Base-by-base conservation (phyloP, 768 basidiomycete species). In the Pulveroboletus frians region DNA sequence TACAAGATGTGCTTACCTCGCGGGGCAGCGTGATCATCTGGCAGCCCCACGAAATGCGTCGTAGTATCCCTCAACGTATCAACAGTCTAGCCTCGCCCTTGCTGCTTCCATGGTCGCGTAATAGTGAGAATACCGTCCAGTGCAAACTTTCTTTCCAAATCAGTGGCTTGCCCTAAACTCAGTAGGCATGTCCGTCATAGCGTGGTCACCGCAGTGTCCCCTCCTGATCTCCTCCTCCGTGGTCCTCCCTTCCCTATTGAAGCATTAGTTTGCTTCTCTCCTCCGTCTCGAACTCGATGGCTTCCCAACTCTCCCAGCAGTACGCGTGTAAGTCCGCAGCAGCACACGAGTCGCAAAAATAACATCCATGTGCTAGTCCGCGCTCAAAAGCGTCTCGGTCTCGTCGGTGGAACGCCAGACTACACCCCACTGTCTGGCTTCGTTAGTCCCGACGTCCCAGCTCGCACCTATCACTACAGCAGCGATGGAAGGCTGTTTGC, bases 371-470 rank as follows among this genome's bases (percentile, higher is more conserved):
- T 45, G 53, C 10, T 60, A 94, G 92, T 83, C 75, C 91, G 95
- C 68, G 90, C 94, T 38, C 94, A 96, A 80, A 98, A 96, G 81
- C 77, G 80, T 52, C 74, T 95, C 46, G 91, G 90, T 57, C 81
- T 97, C 60, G 81, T 93, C 63, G 78, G 83, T 53, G 91, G 88
- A 43, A 76, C 84, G 9, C 92, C 95, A 41, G 75, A 79, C 61
- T 97, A 92, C 66, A 61, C 71, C 18, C 69, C 81, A 15, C 69
- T 89, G 20, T 70, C 80, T 53, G 79, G 78, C 37, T 89, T 88
- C 58, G 68, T 69, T 50, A 74, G 71, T 30, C 88, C 88, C 39
- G 86, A 88, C 38, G 80, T 77, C 23, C 74, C 89, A 49, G 83
- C 84, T 36, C 79, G 88, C 59, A 85, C 81, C 46, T 88, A 80